A percentile compares a stretch with the other conserved stretches of the same genome.
Evolutionary conservation across 805 yeast species (phyloP).

Genomic region (Myxozyma neotropica): DNA sequence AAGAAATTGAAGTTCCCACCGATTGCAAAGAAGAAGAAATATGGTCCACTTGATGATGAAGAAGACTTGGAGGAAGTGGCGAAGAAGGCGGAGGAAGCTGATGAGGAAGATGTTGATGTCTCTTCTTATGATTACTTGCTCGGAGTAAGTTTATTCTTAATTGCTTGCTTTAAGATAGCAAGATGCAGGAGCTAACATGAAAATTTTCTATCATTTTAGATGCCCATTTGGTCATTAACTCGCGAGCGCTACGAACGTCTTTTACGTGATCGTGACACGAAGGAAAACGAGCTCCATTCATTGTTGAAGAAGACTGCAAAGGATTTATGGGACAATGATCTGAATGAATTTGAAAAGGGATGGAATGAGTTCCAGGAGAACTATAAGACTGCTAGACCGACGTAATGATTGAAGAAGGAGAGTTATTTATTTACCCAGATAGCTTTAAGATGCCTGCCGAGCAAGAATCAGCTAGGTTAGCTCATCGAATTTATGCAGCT

Average conservation of each 20-base stretch:
- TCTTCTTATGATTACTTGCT: conserved; percentile 75
- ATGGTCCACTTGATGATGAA: conserved; percentile 57
- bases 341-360: conserved; percentile 67
- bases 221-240: conserved; percentile 94
- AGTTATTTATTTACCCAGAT: too few species aligned
- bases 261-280: conserved; percentile 68
- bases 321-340: conserved; percentile 84
- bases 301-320: conserved; percentile 73
- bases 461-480: too few species aligned
- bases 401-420: not conserved
- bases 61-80: conserved; percentile 50
- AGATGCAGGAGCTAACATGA: not conserved
- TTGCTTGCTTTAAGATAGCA: not conserved
- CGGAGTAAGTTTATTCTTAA: conserved; percentile 48
- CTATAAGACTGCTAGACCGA: conserved; percentile 12
- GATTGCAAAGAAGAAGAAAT: conserved; percentile 31
- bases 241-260: conserved; percentile 82
- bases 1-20: conserved; percentile 66
- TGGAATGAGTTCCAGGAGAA: conserved; percentile 68
- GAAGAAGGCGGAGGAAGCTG: conserved; percentile 42
- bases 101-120: conserved; percentile 34
- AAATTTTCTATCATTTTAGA: conserved; percentile 37
- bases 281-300: conserved; percentile 67
- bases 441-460: too few species aligned
- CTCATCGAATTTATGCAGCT: too few species aligned